Conservation (phyloP, 2,329 filamentous ascomycete species). For the Chaetomium sp. region DNA sequence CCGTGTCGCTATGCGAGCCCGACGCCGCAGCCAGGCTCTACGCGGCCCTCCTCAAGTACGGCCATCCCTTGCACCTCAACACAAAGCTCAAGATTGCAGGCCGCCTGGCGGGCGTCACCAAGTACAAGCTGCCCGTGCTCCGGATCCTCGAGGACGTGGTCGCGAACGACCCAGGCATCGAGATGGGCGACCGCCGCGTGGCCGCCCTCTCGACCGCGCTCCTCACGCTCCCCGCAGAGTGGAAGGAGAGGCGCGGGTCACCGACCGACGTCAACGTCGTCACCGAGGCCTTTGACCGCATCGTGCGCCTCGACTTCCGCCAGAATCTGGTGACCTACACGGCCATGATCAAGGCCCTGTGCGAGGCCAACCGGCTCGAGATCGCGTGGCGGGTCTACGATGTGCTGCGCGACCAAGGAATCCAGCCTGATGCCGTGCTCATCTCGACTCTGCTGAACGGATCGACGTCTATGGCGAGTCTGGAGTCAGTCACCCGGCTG, state of each 20-base stretch:
- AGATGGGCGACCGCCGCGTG: conserved; percentile 29
- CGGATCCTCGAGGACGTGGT: conserved; percentile 39
- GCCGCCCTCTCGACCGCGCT: conserved; percentile 54
- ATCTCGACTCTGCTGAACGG: conserved; percentile 66
- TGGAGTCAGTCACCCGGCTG: conserved; percentile 47
- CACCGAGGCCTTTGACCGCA: conserved; percentile 46
- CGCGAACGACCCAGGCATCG: conserved; percentile 33
- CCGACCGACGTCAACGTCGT: neutral
- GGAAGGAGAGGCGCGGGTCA: conserved; percentile 17
- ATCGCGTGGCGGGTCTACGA: conserved; percentile 61
- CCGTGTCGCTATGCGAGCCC: conserved; percentile 9
- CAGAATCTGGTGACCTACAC: conserved; percentile 60
- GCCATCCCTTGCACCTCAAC: conserved; percentile 32
- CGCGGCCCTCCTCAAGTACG: conserved; percentile 26
- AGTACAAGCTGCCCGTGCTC: conserved; percentile 38
- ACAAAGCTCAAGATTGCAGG: conserved; percentile 44
- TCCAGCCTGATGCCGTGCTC: conserved; percentile 59
- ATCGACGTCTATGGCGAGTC: conserved; percentile 53
- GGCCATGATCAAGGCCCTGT: conserved; percentile 64
- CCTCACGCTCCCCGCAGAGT: conserved; percentile 36
- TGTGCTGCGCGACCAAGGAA: conserved; percentile 51
- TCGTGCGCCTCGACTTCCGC: conserved; percentile 54
- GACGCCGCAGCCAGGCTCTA: conserved; percentile 32
- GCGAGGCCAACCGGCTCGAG: conserved; percentile 54
- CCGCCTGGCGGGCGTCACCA: conserved; percentile 35